Base-by-base conservation (phyloP, 208 protist genomes). In the Acanthamoeba castellanii region DNA sequence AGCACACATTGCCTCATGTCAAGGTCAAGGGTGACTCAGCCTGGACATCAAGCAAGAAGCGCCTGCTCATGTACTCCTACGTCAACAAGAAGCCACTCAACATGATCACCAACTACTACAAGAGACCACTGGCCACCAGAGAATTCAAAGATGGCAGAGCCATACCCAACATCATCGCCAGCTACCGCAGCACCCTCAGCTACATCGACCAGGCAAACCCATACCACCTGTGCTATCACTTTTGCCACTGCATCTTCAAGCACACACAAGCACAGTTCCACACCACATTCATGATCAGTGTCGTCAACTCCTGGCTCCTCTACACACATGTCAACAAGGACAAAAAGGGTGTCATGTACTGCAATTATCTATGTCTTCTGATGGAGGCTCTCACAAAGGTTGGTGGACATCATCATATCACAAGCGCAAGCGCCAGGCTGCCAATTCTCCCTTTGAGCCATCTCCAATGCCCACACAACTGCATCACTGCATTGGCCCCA, bases 191-290 rank as follows among this genome's bases (percentile, higher is more conserved):
- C 30, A 81, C 72, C 30, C 72, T 81, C n/a, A 16, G 37, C 27
- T 81, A 37, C 18, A 27, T 81, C 13, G 72, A 81, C 27, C 72
- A 47, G 37, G 72, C 72, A 5, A 81, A 81, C n/a, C 2, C n/a
- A 3, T 81, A 42, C 72, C n/a, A 27, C 30, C 30, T 81, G 8
- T 27, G 72, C 37, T 81, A 81, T 27, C 18, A 16, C 37, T 81
- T 42, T 16, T 25, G 5, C 13, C 72, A 81, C 20, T 27, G 72
- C 3, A 81, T 37, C 2, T 42, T 81, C 27, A 81, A 81, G 72
- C 72, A 81, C 72, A 81, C n/a, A 37, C n/a, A 27, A 20, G 72
- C 72, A 25, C 72, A 81, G n/a, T 81, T 81, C 37, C 3, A 37
- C 27, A 25, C 30, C 7, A 37, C 37, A 3, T 81, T 81, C 72